Base-by-base conservation (phyloP, 139 green algal genomes). In the Picochlorum sp. region DNA sequence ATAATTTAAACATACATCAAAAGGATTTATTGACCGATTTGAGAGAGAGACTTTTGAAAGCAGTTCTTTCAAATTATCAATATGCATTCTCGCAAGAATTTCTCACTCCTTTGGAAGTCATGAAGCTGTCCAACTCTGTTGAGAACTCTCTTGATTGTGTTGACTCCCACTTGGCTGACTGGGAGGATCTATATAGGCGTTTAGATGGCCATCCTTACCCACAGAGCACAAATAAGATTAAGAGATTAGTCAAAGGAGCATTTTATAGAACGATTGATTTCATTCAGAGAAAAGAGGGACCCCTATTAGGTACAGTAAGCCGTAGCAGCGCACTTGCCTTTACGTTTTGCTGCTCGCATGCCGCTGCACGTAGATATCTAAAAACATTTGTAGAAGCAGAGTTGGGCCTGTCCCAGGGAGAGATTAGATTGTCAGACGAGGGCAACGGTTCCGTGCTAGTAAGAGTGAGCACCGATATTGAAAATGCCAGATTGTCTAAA, bases 301-400 rank as follows among this genome's bases (percentile, higher is more conserved):
- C 20, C 14, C 22, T 53, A 29, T 12, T 30, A 24, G 28, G 22
- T 32, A 20, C 28, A 14, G 44, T 24, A 14, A 32, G 6, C 12
- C 14, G 20, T 30, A 53, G 20, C 7, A 29, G 18, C 6, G 44
- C 18, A 7, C 14, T 29, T 20, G 5, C 20, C 1, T 20, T 53
- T 12, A 29, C 52, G 12, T 59, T 59, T 0, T 18, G 24, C 14
- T 59, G 35, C 8, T n/a, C 52, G 14, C 52, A 59, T 45, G 52
- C 52, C n/a, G 22, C 20, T 18, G 52, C 52, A 18, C 7, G 52
- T 18, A 44, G 52, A 22, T 12, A 59, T 28, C 52, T 59, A 28
- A 28, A 59, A 59, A 22, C 28, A 18, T 59, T 41, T 59, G 52
- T 59, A 10, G 52, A 59, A 40, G 24, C 52, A 36, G 52, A 59